These are phyloP conservation scores for Yamadazyma laniorum DNA, from an alignment of 805 yeast genomes.

Conservation along the genomic window DNA sequence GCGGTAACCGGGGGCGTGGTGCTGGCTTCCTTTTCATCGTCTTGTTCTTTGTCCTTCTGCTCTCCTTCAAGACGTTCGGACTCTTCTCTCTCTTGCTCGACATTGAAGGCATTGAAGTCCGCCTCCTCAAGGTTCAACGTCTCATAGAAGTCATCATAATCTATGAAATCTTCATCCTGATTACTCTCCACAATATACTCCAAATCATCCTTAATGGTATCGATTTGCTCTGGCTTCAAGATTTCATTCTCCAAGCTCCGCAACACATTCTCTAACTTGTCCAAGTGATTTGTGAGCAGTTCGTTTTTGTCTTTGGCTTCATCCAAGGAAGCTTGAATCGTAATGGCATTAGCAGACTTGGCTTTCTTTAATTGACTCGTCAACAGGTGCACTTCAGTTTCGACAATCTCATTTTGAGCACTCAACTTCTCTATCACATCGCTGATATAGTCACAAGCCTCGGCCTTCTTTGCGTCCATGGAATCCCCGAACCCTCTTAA, in stretches of 20 bases:
- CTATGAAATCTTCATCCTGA: conserved; percentile 89
- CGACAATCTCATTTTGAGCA: conserved; percentile 75
- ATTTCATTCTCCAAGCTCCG: conserved; percentile 77
- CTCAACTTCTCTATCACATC: conserved; percentile 75
- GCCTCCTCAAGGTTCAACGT: conserved; percentile 60
- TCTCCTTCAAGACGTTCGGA: conserved; percentile 10
- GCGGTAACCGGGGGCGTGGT: no score
- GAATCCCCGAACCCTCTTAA: conserved; percentile 54
- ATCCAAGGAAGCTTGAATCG: conserved; percentile 52
- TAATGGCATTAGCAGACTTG: conserved; percentile 49
- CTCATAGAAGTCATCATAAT: conserved; percentile 90
- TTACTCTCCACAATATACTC: conserved; percentile 91
- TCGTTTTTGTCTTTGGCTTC: conserved; percentile 63
- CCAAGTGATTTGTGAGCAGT: conserved; percentile 76
- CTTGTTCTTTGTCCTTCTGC: conserved; percentile 3
- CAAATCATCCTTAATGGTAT: conserved; percentile 81
- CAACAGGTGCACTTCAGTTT: conserved; percentile 54
- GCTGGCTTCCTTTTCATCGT: conserved; percentile 9
- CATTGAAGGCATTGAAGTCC: conserved; percentile 21
- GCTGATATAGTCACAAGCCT: conserved; percentile 66
- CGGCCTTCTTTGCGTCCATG: conserved; percentile 74
- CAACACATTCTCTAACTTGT: conserved; percentile 72
- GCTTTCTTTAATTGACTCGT: conserved; percentile 39
- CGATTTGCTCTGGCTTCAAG: conserved; percentile 72
- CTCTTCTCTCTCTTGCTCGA: conserved; percentile 15